These are phyloP conservation scores for Oryza punctata DNA, from an alignment of 176 grass and related monocot genomes.

Conservation along the genomic window DNA sequence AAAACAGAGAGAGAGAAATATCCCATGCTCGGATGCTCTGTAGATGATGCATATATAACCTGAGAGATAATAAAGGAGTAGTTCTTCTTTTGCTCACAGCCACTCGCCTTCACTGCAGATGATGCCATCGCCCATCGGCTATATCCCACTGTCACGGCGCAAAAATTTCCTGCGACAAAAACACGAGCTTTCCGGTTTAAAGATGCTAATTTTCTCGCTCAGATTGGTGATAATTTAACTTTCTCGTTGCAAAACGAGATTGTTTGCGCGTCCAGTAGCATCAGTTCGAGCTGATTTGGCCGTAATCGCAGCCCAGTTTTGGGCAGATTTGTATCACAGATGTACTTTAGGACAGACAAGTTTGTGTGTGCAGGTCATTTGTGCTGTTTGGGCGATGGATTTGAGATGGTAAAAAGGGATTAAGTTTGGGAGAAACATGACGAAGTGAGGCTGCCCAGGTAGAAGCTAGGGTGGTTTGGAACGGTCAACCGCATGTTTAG, in stretches of 20 bases:
- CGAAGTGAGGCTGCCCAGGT: background rate
- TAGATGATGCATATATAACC: background rate
- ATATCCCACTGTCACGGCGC: background rate
- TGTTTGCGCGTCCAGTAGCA: background rate
- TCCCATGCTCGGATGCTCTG: background rate
- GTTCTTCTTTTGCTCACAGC: background rate
- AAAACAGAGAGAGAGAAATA: background rate
- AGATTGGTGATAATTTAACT: background rate
- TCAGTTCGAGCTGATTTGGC: background rate
- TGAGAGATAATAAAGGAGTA: background rate
- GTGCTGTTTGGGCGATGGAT: background rate
- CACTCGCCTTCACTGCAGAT: background rate
- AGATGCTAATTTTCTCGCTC: background rate
- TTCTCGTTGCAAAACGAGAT: background rate
- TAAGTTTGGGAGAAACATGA: background rate
- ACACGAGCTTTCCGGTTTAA: background rate
- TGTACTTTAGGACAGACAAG: no score
- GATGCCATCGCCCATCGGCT: background rate
- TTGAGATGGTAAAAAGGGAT: background rate
- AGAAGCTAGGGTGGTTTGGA: slow-evolving; percentile 6
- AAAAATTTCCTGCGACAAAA: background rate
- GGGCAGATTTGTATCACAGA: background rate
- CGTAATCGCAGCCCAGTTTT: background rate
- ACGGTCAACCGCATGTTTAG: background rate
- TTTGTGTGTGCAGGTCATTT: background rate